Evolutionary conservation across 768 basidiomycete genomes (phyloP), one percentile per base, ranked within the genome.

Genomic region (Collybia nuda): DNA sequence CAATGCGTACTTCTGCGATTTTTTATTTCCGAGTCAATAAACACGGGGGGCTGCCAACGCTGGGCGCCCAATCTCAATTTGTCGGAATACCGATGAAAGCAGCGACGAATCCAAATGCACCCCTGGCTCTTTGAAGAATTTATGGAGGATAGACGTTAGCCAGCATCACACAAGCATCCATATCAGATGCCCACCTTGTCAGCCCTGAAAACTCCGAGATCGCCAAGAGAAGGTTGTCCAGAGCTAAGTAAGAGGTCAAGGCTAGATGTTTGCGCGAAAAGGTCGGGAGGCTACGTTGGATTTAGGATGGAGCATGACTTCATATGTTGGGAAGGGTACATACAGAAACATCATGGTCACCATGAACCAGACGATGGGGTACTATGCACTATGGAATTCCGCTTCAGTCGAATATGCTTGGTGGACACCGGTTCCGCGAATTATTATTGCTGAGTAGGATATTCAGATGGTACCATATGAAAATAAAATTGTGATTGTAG

Each of bases 401-500:
- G 35, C 19, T 0, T 47, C 40, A n/a, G 53, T 56, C 0, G 47
- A 56, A 59, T 85, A 93, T 0, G 90, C 79, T 0, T 72, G 62
- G 5, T 56, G 12, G 43, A 93, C 76, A 14, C 90, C 90, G 5
- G 77, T 79, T 22, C 78, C 76, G 1, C 92, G 92, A 40, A 90
- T 77, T 61, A 87, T 67, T 58, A 94, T 83, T 0, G 80, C 73
- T 3, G 82, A 89, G 45, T 82, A 93, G 3, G 90, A 90, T 71
- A 93, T 72, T 92, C 91, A 94, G 76, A 93, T 93, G 1, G 84
- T 87, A 15, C 92, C 92, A 53, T 87, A 94, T 1, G 86, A 87
- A 0, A 82, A 23, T 2, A 23, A 42, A 4, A 32, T 18, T 35
- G 35, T 23, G n/a, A 21, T 36, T 22, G 1, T 5, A 14, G 24